Conservation (phyloP, 148 eudicot species). For the Persicaria maculosa region DNA sequence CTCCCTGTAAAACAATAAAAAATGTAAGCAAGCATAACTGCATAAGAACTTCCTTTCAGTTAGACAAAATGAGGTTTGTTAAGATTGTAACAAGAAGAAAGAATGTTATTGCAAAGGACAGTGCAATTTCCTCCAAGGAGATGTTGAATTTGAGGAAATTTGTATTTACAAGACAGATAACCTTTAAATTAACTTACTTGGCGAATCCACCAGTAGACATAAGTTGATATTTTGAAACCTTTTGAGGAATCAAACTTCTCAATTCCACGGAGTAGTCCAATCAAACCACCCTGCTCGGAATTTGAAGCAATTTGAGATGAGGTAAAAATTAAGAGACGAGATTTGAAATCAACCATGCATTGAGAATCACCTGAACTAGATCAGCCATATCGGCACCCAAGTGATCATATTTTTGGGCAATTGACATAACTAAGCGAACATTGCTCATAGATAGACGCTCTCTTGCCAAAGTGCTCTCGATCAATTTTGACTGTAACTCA, state of each 20-base stretch:
- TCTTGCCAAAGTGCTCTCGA: constrained; percentile 81
- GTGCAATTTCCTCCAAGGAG: background rate
- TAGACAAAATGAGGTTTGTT: background rate
- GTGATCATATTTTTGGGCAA: constrained; percentile 83
- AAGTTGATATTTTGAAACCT: constrained; percentile 92
- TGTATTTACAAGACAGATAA: background rate
- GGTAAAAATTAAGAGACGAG: background rate
- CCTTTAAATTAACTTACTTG: constrained; percentile 59
- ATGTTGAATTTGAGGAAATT: background rate
- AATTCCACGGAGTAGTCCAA: constrained; percentile 91
- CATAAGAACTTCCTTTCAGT: background rate
- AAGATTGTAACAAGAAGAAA: background rate
- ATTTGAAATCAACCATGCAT: background rate
- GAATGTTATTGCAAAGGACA: background rate
- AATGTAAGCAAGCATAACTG: constrained; percentile 8
- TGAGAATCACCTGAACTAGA: constrained; percentile 64
- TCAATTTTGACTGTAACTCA: constrained; percentile 52
- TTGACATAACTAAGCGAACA: constrained; percentile 90
- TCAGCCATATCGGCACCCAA: constrained; percentile 97
- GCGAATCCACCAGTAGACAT: constrained; percentile 99
- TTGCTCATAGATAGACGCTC: constrained; percentile 93
- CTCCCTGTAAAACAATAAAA: constrained; percentile 56
- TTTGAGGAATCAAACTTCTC: constrained; percentile 96
- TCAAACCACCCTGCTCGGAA: constrained; percentile 66
- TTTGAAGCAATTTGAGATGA: constrained; percentile 6